Evolutionary conservation across 2,329 filamentous ascomycete genomes (phyloP).

Genomic region (Diaporthe sp.): DNA sequence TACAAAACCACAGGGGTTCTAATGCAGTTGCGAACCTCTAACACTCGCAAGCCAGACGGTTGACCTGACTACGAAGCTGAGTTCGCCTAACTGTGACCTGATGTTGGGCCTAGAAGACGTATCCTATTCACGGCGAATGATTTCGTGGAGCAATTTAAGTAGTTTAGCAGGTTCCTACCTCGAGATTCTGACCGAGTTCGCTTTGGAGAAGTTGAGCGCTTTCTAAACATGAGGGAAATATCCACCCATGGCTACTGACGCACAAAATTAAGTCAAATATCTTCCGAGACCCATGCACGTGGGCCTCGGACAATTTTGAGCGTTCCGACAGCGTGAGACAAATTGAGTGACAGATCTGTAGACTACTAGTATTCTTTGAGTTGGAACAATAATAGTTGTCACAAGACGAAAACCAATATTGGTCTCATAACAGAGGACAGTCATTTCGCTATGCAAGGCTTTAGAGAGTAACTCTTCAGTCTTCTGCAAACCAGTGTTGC

Average conservation of each 20-base stretch:
- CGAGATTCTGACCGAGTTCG: background rate
- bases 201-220: background rate
- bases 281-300: background rate
- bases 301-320: background rate
- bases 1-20: background rate
- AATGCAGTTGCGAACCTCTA: background rate
- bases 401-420: background rate
- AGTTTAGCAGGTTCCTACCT: background rate
- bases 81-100: background rate
- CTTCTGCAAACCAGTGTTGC: background rate
- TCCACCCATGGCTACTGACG: background rate
- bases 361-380: background rate
- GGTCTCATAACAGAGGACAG: background rate
- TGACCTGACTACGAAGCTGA: background rate
- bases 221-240: background rate
- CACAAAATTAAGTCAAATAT: background rate
- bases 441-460: background rate
- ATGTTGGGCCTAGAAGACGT: background rate
- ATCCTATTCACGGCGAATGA: background rate
- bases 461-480: background rate
- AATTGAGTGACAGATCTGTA: background rate
- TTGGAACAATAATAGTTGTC: background rate
- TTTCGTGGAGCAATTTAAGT: background rate
- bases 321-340: background rate
- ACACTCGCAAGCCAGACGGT: background rate